These are phyloP conservation scores for Auriculariales sp. DNA, from an alignment of 768 basidiomycete species.

Conservation along the genomic window DNA sequence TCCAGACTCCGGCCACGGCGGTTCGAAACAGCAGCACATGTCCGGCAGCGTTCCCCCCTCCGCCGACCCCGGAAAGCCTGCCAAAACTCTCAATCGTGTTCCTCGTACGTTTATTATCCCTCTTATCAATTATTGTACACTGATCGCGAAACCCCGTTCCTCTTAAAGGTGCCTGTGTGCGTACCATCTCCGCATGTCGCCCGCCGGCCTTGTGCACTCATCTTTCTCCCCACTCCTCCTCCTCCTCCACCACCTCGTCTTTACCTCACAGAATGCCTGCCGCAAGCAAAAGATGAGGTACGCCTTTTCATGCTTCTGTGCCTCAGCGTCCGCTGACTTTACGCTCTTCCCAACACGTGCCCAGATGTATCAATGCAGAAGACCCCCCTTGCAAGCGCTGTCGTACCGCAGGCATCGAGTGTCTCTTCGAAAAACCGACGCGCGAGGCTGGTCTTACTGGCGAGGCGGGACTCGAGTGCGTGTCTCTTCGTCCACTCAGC, in stretches of 20 bases:
- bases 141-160: too few species aligned
- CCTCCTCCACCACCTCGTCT: constrained; percentile 9
- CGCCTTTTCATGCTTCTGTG: too few species aligned
- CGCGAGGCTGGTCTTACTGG: constrained; percentile 76
- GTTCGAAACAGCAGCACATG: too few species aligned
- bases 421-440: constrained; percentile 89
- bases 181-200: constrained; percentile 15
- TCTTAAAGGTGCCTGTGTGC: constrained; percentile 62
- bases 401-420: constrained; percentile 76
- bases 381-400: constrained; percentile 94
- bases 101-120: constrained; percentile 45
- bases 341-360: background rate
- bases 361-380: constrained; percentile 48
- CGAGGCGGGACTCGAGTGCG: constrained; percentile 81
- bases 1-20: too few species aligned
- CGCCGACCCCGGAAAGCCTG: constrained; percentile 32
- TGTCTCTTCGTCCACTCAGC: constrained; percentile 6
- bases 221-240: background rate
- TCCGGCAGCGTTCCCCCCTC: constrained; percentile 31
- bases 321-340: background rate
- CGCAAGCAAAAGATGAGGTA: constrained; percentile 96
- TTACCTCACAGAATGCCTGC: constrained; percentile 63
- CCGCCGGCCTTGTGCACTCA: background rate
- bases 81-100: constrained; percentile 70
- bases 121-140: constrained; percentile 10